These are phyloP conservation scores for Vararia minispora DNA, from an alignment of 768 basidiomycete genomes.

Conservation along the genomic window DNA sequence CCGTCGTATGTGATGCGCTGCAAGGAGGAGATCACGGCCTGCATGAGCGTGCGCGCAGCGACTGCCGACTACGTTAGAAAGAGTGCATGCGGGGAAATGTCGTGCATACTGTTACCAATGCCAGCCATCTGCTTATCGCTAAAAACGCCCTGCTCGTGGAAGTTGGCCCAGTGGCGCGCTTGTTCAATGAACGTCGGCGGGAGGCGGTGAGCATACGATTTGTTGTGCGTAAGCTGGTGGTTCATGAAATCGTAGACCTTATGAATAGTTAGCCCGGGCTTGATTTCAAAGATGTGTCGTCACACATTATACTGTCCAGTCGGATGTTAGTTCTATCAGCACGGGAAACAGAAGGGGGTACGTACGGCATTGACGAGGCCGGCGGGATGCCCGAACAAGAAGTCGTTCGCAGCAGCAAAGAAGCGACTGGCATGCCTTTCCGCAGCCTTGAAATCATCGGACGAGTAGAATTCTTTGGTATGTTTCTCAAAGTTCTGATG, in stretches of 20 bases:
- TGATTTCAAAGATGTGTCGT: too few species aligned
- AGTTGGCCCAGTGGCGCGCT: constrained; percentile 65
- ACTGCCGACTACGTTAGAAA: constrained; percentile 32
- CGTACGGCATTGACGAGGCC: constrained; percentile 61
- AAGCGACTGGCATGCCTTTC: constrained; percentile 49
- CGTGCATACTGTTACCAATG: constrained; percentile 65
- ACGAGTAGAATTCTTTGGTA: constrained; percentile 46
- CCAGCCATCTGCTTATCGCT: constrained; percentile 46
- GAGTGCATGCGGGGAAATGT: not conserved
- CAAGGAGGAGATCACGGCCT: constrained; percentile 59
- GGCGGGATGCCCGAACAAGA: constrained; percentile 55
- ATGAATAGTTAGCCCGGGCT: constrained; percentile 3
- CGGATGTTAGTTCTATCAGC: constrained; percentile 2
- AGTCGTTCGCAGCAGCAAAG: constrained; percentile 57
- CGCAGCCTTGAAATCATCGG: constrained; percentile 54
- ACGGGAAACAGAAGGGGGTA: too few species aligned
- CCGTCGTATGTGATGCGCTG: constrained; percentile 70
- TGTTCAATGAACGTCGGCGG: constrained; percentile 72
- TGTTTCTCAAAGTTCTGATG: constrained; percentile 54
- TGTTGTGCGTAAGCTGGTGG: constrained; percentile 71
- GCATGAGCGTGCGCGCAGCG: constrained; percentile 70
- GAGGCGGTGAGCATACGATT: constrained; percentile 66
- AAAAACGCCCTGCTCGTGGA: constrained; percentile 72
- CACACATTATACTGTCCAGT: constrained; percentile 61
- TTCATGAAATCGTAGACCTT: constrained; percentile 73